Evolutionary conservation across 345 rosid species (phyloP), one percentile per base, ranked within the genome.

Genomic region (Lepidium aucheri): DNA sequence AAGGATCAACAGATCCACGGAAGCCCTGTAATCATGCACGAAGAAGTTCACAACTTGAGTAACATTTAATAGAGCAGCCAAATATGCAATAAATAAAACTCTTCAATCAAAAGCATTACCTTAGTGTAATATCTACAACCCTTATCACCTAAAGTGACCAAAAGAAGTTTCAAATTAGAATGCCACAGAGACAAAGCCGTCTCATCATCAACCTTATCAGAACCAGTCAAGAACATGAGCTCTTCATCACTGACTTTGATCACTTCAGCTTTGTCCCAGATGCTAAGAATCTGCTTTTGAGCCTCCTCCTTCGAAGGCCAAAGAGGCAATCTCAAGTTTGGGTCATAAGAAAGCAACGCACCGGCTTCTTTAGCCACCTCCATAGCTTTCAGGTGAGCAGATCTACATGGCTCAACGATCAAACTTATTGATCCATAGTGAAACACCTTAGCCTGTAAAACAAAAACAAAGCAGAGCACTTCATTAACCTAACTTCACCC

Each of bases 341-440:
- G 99, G 68, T 95, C 99, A 32, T 91, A 95, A 1, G 99, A 95
- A 1, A 95, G 91, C 59, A 95, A 72, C 3, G 96, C 97, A 11
- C 97, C 99, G 0, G 95, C 87, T 2, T 89, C 82, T 60, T 81
- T 91, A 11, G 99, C 99, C 63, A 75, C 99, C 61, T 85, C 81
- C 95, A 95, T 95, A 20, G 99, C 99, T 73, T 83, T 84, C 14
- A 91, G 16, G 30, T 95, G 99, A 0, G 97, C 99, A 3, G 96
- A 89, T 75, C 99, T 53, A 76, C 99, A 95, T 67, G 99, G 99
- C 86, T 95, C 97, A 74, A 91, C 97, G 2, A 94, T 94, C 83
- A 94, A 80, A 52, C 99, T 94, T 64, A 94, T 94, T 1, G 99
- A 94, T 74, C 97, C 99, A 55, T 88, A 94, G 70, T 94, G 99